These are phyloP conservation scores for sorghum (Sorghum bicolor) DNA, from an alignment of 176 grass and related monocot species.

Conservation along the genomic window DNA sequence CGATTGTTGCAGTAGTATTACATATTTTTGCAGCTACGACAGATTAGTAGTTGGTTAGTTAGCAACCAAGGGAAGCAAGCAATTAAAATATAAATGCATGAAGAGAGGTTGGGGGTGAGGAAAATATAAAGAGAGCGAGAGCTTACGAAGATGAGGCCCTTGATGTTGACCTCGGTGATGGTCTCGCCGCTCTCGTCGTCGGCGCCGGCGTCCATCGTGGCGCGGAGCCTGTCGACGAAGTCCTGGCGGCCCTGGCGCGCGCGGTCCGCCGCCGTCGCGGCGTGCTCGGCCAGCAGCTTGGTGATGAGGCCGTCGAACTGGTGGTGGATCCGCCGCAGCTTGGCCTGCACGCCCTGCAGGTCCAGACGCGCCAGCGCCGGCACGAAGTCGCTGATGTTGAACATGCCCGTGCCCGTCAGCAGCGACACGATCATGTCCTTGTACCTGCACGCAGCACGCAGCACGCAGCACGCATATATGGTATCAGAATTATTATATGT, in stretches of 20 bases:
- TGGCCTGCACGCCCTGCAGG: slow-evolving; percentile 79
- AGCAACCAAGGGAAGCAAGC: background rate
- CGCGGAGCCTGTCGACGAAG: slow-evolving; percentile 69
- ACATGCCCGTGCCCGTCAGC: slow-evolving; percentile 65
- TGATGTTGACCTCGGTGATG: slow-evolving; percentile 81
- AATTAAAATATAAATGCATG: background rate
- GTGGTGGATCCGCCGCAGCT: slow-evolving; percentile 56
- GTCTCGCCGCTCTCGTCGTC: slow-evolving; percentile 61
- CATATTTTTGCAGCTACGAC: background rate
- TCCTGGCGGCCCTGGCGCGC: slow-evolving; percentile 45
- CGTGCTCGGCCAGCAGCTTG: slow-evolving; percentile 65
- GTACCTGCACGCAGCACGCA: slow-evolving; percentile 25
- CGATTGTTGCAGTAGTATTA: background rate
- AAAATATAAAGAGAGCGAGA: background rate
- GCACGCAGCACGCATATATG: background rate
- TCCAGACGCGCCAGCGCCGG: slow-evolving; percentile 72
- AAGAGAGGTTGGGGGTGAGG: too few species aligned
- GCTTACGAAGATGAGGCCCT: slow-evolving; percentile 91
- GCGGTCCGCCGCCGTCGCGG: slow-evolving; percentile 56
- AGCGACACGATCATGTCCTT: slow-evolving; percentile 89
- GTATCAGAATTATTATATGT: background rate
- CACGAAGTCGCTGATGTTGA: slow-evolving; percentile 89
- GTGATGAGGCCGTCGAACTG: slow-evolving; percentile 77
- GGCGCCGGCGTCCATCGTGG: slow-evolving; percentile 28
- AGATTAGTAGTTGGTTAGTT: background rate